Evolutionary conservation across 2,329 filamentous ascomycete species (phyloP).

Genomic region (Fusarium citri): DNA sequence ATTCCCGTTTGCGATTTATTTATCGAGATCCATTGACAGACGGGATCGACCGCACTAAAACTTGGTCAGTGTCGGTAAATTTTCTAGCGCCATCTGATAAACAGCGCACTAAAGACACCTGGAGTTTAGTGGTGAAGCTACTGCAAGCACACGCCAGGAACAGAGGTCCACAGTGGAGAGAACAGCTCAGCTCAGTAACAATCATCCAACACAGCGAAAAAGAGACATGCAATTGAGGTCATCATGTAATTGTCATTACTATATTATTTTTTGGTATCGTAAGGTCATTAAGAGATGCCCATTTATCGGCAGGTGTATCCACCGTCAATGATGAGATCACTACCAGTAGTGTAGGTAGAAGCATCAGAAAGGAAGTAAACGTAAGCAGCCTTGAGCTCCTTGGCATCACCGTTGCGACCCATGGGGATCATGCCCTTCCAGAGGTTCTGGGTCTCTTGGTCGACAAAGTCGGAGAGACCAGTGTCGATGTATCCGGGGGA

Average conservation of each 20-base stretch:
- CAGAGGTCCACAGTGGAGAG: conserved; percentile 21
- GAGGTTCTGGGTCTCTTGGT: conserved; percentile 73
- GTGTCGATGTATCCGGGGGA: conserved; percentile 77
- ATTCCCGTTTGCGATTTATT: not conserved
- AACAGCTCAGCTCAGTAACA: not conserved
- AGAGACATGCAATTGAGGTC: not conserved
- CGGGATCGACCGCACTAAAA: conserved; percentile 14
- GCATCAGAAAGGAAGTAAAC: conserved; percentile 82
- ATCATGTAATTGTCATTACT: conserved; percentile 32
- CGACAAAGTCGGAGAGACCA: conserved; percentile 74
- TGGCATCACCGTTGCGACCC: conserved; percentile 73
- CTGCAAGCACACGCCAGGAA: conserved; percentile 24
- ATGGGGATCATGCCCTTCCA: conserved; percentile 82
- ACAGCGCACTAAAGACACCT: not conserved
- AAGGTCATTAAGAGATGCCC: conserved; percentile 20
- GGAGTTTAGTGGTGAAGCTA: not conserved
- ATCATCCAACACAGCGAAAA: not conserved
- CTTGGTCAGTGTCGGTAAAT: not conserved
- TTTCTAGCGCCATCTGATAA: conserved; percentile 29
- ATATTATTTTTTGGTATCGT: conserved; percentile 28
- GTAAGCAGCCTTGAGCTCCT: conserved; percentile 82
- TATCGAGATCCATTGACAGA: not conserved
- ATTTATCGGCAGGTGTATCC: conserved; percentile 67
- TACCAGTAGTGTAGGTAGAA: conserved; percentile 78
- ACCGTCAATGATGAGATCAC: conserved; percentile 78